phyloP scores from a whole-genome alignment of 495 filamentous ascomycete species.

The Penicillium silybi region DNA sequence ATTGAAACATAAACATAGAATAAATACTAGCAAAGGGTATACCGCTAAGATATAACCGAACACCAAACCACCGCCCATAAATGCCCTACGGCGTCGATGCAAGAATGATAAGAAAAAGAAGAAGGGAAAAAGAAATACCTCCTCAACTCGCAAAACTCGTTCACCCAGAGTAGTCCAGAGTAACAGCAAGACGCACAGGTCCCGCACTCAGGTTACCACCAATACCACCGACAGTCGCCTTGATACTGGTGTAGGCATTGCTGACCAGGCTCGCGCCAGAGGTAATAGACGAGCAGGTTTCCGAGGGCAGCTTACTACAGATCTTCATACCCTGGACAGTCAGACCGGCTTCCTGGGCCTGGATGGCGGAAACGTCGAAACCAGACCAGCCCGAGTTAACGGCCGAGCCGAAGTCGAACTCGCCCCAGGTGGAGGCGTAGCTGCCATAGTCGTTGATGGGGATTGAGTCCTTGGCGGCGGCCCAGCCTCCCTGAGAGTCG shows the following conservation, averaged over 20 bases:
- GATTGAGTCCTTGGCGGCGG: slow-evolving; percentile 30
- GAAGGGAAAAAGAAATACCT: no score
- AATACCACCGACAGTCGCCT: slow-evolving; percentile 33
- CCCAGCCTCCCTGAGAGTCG: slow-evolving; percentile 40
- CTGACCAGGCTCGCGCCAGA: slow-evolving; percentile 17
- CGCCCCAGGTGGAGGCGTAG: slow-evolving; percentile 42
- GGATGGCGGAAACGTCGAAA: slow-evolving; percentile 40
- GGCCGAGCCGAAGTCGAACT: slow-evolving; percentile 37
- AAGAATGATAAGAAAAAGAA: slow-evolving; percentile 1
- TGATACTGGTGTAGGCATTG: slow-evolving; percentile 33
- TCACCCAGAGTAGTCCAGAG: slow-evolving; percentile 28
- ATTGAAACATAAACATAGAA: not conserved
- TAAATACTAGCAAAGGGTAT: not conserved
- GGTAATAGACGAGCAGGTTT: slow-evolving; percentile 33
- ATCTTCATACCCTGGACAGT: slow-evolving; percentile 36
- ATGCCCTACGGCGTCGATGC: not conserved
- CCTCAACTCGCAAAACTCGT: slow-evolving; percentile 1
- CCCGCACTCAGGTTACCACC: slow-evolving; percentile 35
- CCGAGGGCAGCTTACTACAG: slow-evolving; percentile 17
- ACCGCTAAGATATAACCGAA: not conserved
- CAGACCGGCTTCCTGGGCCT: slow-evolving; percentile 30
- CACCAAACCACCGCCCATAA: not conserved
- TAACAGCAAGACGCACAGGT: slow-evolving; percentile 26
- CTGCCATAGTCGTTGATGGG: slow-evolving; percentile 30
- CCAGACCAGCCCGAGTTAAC: slow-evolving; percentile 38